Evolutionary conservation across 2,329 filamentous ascomycete species (phyloP).

Genomic region (Delphinella strobiligena): DNA sequence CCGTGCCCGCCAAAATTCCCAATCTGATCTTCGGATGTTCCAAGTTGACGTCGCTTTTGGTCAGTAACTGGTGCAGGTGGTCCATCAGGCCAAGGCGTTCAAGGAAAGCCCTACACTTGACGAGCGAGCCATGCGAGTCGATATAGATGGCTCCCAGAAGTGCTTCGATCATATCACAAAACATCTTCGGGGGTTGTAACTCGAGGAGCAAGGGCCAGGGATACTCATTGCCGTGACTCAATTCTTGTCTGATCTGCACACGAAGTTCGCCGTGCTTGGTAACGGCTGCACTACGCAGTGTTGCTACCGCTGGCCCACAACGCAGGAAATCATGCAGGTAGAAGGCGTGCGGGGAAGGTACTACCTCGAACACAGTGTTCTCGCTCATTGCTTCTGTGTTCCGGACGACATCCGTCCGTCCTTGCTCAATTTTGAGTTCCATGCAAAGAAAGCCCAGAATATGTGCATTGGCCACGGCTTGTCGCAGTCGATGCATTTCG

Average conservation of each 20-base stretch:
- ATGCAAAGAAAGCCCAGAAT: conserved; percentile 70
- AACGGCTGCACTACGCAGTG: conserved; percentile 33
- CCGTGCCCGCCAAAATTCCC: conserved; percentile 42
- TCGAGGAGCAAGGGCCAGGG: conserved; percentile 65
- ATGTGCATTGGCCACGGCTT: conserved; percentile 66
- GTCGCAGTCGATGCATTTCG: conserved; percentile 65
- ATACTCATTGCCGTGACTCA: conserved; percentile 44
- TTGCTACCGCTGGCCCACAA: conserved; percentile 30
- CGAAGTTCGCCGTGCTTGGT: conserved; percentile 39
- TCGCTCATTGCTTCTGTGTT: conserved; percentile 1
- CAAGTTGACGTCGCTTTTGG: conserved; percentile 37
- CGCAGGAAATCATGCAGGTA: conserved; percentile 21
- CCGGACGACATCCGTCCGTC: conserved; percentile 16
- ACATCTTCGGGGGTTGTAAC: conserved; percentile 60
- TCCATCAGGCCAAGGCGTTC: conserved; percentile 52
- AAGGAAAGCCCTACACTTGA: conserved; percentile 48
- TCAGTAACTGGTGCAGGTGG: conserved; percentile 50
- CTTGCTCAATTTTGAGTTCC: conserved; percentile 34
- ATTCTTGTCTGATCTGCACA: conserved; percentile 34
- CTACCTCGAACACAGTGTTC: conserved; percentile 6
- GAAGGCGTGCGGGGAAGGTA: conserved; percentile 1
- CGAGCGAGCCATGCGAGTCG: conserved; percentile 54
- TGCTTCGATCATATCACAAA: conserved; percentile 73
- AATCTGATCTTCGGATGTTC: conserved; percentile 56
- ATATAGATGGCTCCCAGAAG: conserved; percentile 74